Evolutionary conservation across 2,329 filamentous ascomycete genomes (phyloP), one percentile per base, ranked within the genome.

Genomic region (Fusarium humuli): DNA sequence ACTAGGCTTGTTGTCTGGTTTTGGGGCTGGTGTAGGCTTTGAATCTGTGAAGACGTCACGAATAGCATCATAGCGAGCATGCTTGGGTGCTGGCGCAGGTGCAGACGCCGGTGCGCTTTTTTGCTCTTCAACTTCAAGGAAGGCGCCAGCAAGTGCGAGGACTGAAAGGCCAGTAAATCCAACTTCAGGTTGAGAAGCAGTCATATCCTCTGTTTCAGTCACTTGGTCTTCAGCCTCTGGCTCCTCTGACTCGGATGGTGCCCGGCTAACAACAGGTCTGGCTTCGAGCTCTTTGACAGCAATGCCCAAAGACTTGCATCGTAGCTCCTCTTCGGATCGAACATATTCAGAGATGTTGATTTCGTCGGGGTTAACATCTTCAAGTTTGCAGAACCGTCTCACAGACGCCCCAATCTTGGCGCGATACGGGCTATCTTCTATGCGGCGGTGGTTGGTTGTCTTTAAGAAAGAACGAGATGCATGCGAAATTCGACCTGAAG

Each of bases 401-500:
- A 83, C 66, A 6, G 77, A 72, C 9, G 77, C 74, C 20, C 71
- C 75, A 52, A 83, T 73, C 74, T 80, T 81, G 16, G 68, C 52
- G 50, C 79, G 77, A 30, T 79, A 72, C 7, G 79, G 79, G 40
- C 72, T 73, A 52, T 82, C 79, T 12, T 77, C 75, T 10, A 74
- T 75, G 55, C 78, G 76, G 42, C 76, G 77, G 58, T 79, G 72
- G 47, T 80, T 81, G 23, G 72, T 70, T 3, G 80, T 80, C 45
- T 76, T 74, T 34, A 79, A 77, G 69, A 78, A 81, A 5, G 80
- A 81, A 22, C 86, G 82, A 11, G 85, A 87, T 20, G 85, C 81
- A 63, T 86, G 85, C 2, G 83, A 77, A 27, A 84, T 83, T 56
- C 81, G 81, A 20, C 85, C 85, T 16, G 81, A 80, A 5, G 83